Evolutionary conservation across 163 green algal genomes (phyloP).

Genomic region (Scenedesmus sp.): DNA sequence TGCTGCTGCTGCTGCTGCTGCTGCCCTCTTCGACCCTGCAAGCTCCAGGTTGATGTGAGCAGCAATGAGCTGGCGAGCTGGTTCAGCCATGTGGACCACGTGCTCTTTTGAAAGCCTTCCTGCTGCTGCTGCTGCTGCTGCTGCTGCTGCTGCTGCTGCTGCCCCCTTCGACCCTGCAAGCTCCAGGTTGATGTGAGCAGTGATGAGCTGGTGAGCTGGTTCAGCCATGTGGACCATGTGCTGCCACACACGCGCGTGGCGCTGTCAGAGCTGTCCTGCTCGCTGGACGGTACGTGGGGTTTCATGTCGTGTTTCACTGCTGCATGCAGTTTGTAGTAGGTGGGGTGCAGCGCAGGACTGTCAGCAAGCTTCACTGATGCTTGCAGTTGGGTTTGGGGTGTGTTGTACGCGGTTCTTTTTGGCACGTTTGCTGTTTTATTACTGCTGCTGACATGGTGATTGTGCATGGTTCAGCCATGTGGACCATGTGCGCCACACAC

Average conservation of each 20-base stretch:
- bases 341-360: too few species aligned
- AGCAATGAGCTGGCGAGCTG: constrained; percentile 59
- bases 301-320: not conserved
- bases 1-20: constrained; percentile 35
- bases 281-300: constrained; percentile 60
- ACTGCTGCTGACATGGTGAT: too few species aligned
- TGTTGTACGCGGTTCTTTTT: too few species aligned
- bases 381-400: too few species aligned
- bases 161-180: not conserved
- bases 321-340: not conserved
- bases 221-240: constrained; percentile 71
- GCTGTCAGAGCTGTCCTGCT: constrained; percentile 68
- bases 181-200: constrained; percentile 55
- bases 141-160: too few species aligned
- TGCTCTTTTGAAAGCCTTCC: constrained; percentile 32
- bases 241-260: constrained; percentile 73
- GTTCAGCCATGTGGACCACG: constrained; percentile 73
- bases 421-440: too few species aligned
- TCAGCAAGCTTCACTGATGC: too few species aligned
- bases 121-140: not conserved
- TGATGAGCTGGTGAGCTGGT: constrained; percentile 66
- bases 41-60: constrained; percentile 55
- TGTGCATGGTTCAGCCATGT: too few species aligned
- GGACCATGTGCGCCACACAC: too few species aligned
- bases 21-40: not conserved